phyloP scores from a whole-genome alignment of 352 stramenopile species.

The Globisporangium lucens region DNA sequence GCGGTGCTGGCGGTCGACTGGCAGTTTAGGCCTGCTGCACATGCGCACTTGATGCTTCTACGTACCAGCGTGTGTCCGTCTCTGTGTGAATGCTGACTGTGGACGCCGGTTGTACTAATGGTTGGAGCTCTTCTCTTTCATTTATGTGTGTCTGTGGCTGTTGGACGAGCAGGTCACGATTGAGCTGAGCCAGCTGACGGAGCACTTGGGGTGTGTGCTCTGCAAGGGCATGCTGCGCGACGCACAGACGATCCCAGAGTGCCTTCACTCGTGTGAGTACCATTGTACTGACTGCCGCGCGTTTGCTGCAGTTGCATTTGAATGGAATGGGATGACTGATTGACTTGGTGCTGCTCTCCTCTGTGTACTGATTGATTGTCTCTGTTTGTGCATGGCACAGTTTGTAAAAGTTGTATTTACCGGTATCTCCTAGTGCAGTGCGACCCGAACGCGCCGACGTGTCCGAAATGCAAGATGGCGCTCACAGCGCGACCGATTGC shows the following conservation, averaged over 20 bases:
- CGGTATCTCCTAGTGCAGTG: slow-evolving; percentile 67
- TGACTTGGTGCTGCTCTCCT: neutral
- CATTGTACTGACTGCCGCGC: neutral
- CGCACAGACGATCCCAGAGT: slow-evolving; percentile 80
- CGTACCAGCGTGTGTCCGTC: neutral
- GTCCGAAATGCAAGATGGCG: slow-evolving; percentile 55
- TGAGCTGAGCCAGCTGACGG: slow-evolving; percentile 45
- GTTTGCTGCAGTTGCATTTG: neutral
- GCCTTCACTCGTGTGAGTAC: slow-evolving; percentile 72
- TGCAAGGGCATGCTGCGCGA: slow-evolving; percentile 68
- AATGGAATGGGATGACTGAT: neutral
- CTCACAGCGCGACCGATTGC: slow-evolving; percentile 56
- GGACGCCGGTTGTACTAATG: neutral
- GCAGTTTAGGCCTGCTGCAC: neutral
- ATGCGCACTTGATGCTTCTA: neutral
- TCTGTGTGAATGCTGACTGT: neutral
- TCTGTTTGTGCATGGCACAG: slow-evolving; percentile 19
- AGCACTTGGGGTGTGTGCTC: slow-evolving; percentile 64
- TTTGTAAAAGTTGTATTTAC: slow-evolving; percentile 88
- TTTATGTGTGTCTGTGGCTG: slow-evolving; percentile 10
- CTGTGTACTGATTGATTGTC: neutral
- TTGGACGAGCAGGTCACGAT: slow-evolving; percentile 38
- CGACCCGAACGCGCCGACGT: slow-evolving; percentile 37
- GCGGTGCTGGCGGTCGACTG: neutral
- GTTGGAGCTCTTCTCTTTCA: neutral